Percentiles rank a stretch among this genome's conserved stretches.
These are phyloP conservation scores for Gaultheria prostrata DNA, from an alignment of 148 eudicot genomes.

Conservation along the genomic window DNA sequence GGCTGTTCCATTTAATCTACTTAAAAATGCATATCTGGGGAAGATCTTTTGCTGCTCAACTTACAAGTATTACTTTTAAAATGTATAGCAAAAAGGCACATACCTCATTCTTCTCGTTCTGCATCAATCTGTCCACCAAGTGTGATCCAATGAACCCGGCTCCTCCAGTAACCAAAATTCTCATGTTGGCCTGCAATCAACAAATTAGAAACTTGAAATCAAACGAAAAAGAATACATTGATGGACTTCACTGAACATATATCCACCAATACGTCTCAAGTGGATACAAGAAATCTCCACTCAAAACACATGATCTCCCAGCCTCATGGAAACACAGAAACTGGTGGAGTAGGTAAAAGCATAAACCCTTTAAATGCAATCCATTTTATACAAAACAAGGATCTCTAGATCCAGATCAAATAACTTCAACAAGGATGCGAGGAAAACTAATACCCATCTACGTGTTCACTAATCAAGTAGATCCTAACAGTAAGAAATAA, in stretches of 20 bases:
- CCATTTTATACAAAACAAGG: background rate
- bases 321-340: background rate
- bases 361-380: background rate
- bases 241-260: background rate
- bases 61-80: background rate
- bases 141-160: slow-evolving; percentile 99
- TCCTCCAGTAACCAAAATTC: slow-evolving; percentile 92
- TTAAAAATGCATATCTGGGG: background rate
- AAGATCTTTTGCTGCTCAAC: background rate
- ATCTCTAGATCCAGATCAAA: background rate
- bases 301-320: background rate
- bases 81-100: slow-evolving; percentile 5
- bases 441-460: background rate
- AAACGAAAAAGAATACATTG: background rate
- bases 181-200: slow-evolving; percentile 82
- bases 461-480: background rate
- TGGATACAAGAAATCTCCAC: background rate
- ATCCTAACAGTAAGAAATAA: background rate
- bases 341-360: background rate
- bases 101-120: slow-evolving; percentile 96
- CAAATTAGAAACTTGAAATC: background rate
- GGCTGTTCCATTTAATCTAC: background rate
- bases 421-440: background rate
- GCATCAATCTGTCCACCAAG: slow-evolving; percentile 86
- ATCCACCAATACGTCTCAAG: background rate